Evolutionary conservation across 169 alveolate species (phyloP), one percentile per base, ranked within the genome.

Genomic region (Sarcocystis neurona): DNA sequence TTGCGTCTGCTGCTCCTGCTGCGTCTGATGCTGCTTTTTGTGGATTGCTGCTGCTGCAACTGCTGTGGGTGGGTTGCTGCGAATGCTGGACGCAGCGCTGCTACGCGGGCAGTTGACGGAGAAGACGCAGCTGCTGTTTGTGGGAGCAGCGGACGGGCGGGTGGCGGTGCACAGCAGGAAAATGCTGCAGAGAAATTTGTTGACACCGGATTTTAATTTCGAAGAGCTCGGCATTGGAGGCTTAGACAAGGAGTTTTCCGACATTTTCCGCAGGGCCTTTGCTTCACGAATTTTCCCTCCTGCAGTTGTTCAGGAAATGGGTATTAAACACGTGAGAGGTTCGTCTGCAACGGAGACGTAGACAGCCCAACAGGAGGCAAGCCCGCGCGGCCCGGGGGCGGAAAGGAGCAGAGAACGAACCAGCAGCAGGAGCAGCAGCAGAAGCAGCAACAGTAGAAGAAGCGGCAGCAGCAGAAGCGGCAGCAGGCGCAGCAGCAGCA

Each of bases 221-320:
- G 97, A 96, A 66, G 98, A 96, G 66, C 91, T 97, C 87, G 99
- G 99, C 77, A 96, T 96, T 70, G 98, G 98, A 6, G 98, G 98
- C 43, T 66, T 92, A 41, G 90, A 90, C 87, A 90, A 75, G 87
- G 79, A 87, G 32, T 91, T 91, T 50, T 3, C 66, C 34, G 91
- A 91, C 88, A 99, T 99, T n/a, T 98, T 99, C 95, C 95, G 99
- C 88, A 96, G 99, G 86, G 99, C 99, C 3, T 99, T 99, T 92
- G 99, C 99, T 18, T 96, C 99, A n/a, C 96, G 99, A 68, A 95
- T 98, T 66, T 97, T 98, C 92, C 99, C 99, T 37, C 98, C 99
- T 37, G 97, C 94, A 80, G 94, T 98, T 75, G 95, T 98, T 34
- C 98, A 98, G 87, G 98, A 98, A 92, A 95, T 98, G 93, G 99